These are phyloP conservation scores for Yamadazyma olivae DNA, from an alignment of 805 yeast species.

Conservation along the genomic window DNA sequence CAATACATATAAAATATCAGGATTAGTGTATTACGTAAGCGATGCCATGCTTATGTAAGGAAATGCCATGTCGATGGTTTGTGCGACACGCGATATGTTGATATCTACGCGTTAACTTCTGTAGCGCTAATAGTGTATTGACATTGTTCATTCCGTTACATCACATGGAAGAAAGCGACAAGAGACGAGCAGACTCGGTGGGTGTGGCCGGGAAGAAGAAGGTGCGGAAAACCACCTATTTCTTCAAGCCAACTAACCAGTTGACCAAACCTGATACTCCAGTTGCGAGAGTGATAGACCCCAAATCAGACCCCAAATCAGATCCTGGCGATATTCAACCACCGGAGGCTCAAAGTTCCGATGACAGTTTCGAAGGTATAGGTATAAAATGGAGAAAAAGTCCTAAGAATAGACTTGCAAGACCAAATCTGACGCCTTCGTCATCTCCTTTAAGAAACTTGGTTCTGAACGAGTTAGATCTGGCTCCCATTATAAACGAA, in stretches of 20 bases:
- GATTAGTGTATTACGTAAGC: neutral
- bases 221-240: conserved; percentile 22
- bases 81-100: too few relatives aligned
- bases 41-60: too few relatives aligned
- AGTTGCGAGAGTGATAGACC: too few relatives aligned
- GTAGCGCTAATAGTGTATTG: too few relatives aligned
- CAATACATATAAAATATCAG: too few relatives aligned
- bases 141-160: too few relatives aligned
- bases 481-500: conserved; percentile 24
- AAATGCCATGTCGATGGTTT: too few relatives aligned
- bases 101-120: too few relatives aligned
- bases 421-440: conserved; percentile 25
- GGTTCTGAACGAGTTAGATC: conserved; percentile 4
- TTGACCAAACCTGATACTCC: neutral
- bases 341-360: conserved; percentile 28
- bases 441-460: conserved; percentile 39
- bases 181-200: too few relatives aligned
- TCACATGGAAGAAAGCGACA: too few relatives aligned
- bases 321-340: neutral
- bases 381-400: conserved; percentile 40
- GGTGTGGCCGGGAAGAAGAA: conserved; percentile 5
- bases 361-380: conserved; percentile 42
- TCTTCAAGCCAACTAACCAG: conserved; percentile 3
- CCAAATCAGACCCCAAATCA: neutral
- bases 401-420: conserved; percentile 31